Conservation (phyloP, 2,329 filamentous ascomycete species). For the Fusarium chaquense region DNA sequence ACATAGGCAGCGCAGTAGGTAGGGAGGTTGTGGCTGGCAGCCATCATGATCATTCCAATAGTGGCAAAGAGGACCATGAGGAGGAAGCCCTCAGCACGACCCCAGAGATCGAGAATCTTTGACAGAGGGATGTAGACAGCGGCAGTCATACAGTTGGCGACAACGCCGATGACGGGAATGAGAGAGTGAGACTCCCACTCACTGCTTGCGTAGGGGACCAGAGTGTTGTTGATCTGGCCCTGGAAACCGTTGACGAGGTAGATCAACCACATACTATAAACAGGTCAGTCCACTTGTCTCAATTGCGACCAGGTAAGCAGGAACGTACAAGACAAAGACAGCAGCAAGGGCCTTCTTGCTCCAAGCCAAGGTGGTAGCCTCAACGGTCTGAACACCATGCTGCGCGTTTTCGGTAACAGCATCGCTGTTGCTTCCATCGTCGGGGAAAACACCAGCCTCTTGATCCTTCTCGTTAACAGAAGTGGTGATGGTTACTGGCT, state of each 20-base stretch:
- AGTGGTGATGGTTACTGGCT: slow-evolving; percentile 26
- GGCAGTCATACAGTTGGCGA: slow-evolving; percentile 66
- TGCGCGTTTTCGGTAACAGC: slow-evolving; percentile 47
- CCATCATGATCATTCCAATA: slow-evolving; percentile 70
- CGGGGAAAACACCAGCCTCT: slow-evolving; percentile 21
- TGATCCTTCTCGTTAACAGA: slow-evolving; percentile 35
- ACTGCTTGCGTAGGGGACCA: slow-evolving; percentile 63
- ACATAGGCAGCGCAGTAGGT: slow-evolving; percentile 65
- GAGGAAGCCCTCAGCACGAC: slow-evolving; percentile 70
- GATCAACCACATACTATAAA: slow-evolving; percentile 58
- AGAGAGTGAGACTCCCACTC: slow-evolving; percentile 66
- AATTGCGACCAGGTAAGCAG: neutral
- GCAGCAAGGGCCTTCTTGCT: slow-evolving; percentile 52
- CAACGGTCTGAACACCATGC: slow-evolving; percentile 55
- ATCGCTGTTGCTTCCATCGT: slow-evolving; percentile 22
- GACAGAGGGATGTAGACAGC: slow-evolving; percentile 72
- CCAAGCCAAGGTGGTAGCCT: slow-evolving; percentile 58
- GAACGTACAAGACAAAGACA: slow-evolving; percentile 52
- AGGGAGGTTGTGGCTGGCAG: slow-evolving; percentile 60
- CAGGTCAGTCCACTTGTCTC: neutral
- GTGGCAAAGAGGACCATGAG: slow-evolving; percentile 64
- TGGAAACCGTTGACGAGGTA: slow-evolving; percentile 65
- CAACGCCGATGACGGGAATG: slow-evolving; percentile 64
- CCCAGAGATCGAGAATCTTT: slow-evolving; percentile 73
- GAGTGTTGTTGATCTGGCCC: slow-evolving; percentile 55